Evolutionary conservation across 1,284 basidiomycete species (phyloP), one percentile per base, ranked within the genome.

Genomic region (Pseudozyma tsukubaensis): DNA sequence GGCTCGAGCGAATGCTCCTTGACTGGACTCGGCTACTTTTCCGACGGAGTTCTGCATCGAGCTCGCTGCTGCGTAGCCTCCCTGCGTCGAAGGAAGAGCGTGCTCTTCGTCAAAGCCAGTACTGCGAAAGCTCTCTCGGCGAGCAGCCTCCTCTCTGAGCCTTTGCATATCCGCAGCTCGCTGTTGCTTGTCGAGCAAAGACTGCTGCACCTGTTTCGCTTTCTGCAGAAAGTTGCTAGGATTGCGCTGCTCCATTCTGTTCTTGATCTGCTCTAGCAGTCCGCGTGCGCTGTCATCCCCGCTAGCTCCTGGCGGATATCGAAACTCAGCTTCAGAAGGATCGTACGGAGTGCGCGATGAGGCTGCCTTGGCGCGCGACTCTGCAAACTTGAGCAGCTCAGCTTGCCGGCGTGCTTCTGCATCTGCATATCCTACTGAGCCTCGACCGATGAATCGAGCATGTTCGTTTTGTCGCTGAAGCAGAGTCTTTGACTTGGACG

Each of bases 201-300:
- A 63, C 58, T 73, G 64, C 44, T 73, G 71, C 7, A 69, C 71
- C 51, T 68, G 53, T 16, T 73, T 68, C 0, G 71, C 71, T 29
- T 56, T 68, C 13, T 66, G 63, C 29, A 73, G 39, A 10, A 73
- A 73, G 32, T 49, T 63, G 43, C 63, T 67, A 0, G 56, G 36
- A 35, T 63, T 58, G 14, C 55, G 65, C 16, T 59, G 53, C 1
- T 59, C 50, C 40, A 63, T 64, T 29, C 67, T 57, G 10, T 64
- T 64, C 50, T 64, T 64, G 53, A 70, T 70, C 54, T 70, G 67
- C 11, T 55, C 61, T 10, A 70, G 55, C 29, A 70, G 29, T 1
- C 61, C 67, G 3, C 67, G 57, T 29, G 67, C 67, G 11, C 57
- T 56, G 9, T n/a, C 32, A 24, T 45, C 52, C 1, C 49, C 57